Evolutionary conservation across 441 rosid species (phyloP), one percentile per base, ranked within the genome.

Genomic region (Geranium incanum): DNA sequence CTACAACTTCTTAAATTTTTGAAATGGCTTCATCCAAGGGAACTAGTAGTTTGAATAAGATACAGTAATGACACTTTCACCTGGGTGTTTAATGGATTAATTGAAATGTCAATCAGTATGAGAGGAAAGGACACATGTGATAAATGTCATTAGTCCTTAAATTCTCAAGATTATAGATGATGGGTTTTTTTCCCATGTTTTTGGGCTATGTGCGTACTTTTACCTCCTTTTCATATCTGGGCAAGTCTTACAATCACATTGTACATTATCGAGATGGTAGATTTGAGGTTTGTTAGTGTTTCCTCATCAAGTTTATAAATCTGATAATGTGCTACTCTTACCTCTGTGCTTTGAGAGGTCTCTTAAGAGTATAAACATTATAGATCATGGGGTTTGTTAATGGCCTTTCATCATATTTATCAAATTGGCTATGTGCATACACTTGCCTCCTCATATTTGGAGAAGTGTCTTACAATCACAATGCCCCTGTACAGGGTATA

Each of bases 401-500:
- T 62, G 28, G 36, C 3, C 21, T 62, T 11, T 23, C 36, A 23
- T 62, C 66, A 23, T 23, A 62, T 23, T 23, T 62, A 57, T 57
- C 21, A 21, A 21, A 21, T 41, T 41, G 48, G 48, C 48, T 41
- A 9, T 41, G 8, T 41, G 48, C 48, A 5, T 50, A 12, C 16
- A 23, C 23, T 63, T 28, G 3, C 16, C 16, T 9, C 12, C 23
- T 59, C 38, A 28, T 62, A 6, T 72, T 9, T 21, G 65, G 63
- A 18, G 62, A 39, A 75, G 59, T 71, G 60, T 71, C 80, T 79
- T 70, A 78, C 71, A 38, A 67, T 60, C 39, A 43, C 75, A 68
- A 65, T 82, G 70, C 80, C 37, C 71, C 67, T 76, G 82, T 85
- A 78, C 88, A 85, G 86, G 84, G 71, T 67, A 69, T 80, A 76